Percentiles rank a stretch among this genome's conserved stretches.
These are phyloP conservation scores for Phytophthora syringae DNA, from an alignment of 352 stramenopile genomes.

Conservation along the genomic window DNA sequence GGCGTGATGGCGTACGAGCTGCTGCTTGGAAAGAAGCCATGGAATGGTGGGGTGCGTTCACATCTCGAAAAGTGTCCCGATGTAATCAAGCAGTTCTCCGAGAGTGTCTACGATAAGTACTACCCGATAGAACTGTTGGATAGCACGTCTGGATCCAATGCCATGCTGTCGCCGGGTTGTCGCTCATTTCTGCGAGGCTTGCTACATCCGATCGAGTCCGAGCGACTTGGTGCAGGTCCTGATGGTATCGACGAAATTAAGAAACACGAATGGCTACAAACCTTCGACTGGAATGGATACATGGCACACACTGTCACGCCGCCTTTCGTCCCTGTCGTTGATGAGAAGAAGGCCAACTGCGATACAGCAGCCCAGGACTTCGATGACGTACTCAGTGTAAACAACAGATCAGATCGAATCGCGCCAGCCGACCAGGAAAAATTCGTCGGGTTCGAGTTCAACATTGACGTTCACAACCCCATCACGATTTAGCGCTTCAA, in stretches of 20 bases:
- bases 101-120: constrained; percentile 44
- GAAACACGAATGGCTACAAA: constrained; percentile 58
- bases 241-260: constrained; percentile 50
- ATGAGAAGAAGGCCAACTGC: constrained; percentile 69
- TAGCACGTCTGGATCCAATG: constrained; percentile 15
- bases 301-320: constrained; percentile 35
- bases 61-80: constrained; percentile 43
- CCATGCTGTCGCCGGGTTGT: constrained; percentile 34
- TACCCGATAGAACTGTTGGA: constrained; percentile 63
- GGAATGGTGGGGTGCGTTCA: constrained; percentile 36
- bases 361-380: constrained; percentile 69
- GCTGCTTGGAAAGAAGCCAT: constrained; percentile 53
- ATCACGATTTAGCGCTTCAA: constrained; percentile 20
- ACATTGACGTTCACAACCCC: constrained; percentile 43
- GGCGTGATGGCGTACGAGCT: constrained; percentile 68
- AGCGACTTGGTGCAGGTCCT: constrained; percentile 42
- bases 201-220: constrained; percentile 52
- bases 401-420: constrained; percentile 38
- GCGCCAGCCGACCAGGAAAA: constrained; percentile 53
- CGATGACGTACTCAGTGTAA: constrained; percentile 66
- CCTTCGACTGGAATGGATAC: constrained; percentile 67
- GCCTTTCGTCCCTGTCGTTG: constrained; percentile 59
- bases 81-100: constrained; percentile 33
- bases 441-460: constrained; percentile 70
- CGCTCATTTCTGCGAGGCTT: constrained; percentile 56